Percentiles rank a stretch among this genome's conserved stretches.
Conservation (phyloP, 345 rosid genomes). For the Arabidopsis arenosa region DNA sequence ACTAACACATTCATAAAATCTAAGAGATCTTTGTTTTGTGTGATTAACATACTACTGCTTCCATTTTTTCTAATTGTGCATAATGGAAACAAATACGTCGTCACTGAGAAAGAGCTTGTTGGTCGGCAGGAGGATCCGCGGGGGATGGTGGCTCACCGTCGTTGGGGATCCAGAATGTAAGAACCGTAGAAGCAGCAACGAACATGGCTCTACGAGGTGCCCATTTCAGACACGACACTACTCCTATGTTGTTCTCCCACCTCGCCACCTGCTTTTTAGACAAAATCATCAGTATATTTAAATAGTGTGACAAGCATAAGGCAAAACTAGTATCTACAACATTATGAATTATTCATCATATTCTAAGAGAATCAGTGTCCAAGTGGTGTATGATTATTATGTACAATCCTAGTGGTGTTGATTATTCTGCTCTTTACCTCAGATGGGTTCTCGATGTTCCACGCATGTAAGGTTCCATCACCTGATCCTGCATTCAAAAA, state of each 20-base stretch:
- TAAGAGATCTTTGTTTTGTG: not conserved
- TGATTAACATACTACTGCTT: not conserved
- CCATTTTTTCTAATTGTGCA: not conserved
- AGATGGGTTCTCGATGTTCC: slow-evolving; percentile 72
- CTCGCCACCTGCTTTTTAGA: slow-evolving; percentile 61
- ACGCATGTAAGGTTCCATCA: slow-evolving; percentile 90
- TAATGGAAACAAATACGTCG: not conserved
- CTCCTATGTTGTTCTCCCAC: slow-evolving; percentile 86
- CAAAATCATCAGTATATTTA: not conserved
- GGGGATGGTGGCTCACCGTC: slow-evolving; percentile 46
- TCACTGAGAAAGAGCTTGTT: slow-evolving; percentile 36
- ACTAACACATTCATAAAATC: not conserved
- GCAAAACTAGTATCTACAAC: not conserved
- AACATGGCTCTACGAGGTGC: slow-evolving; percentile 94
- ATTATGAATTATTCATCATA: not conserved
- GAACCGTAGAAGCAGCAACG: slow-evolving; percentile 83
- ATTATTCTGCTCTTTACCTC: slow-evolving; percentile 60
- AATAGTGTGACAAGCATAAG: slow-evolving; percentile 9
- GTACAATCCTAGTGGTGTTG: slow-evolving; percentile 12
- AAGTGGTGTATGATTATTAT: slow-evolving; percentile 8
- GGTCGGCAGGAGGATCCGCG: slow-evolving; percentile 32
- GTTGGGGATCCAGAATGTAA: slow-evolving; percentile 91
- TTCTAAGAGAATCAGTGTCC: slow-evolving; percentile 13
- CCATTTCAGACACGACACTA: slow-evolving; percentile 88
- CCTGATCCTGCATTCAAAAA: slow-evolving; percentile 71